Conservation (phyloP, 2,329 filamentous ascomycete species). For the Cryphonectria nitschkei region DNA sequence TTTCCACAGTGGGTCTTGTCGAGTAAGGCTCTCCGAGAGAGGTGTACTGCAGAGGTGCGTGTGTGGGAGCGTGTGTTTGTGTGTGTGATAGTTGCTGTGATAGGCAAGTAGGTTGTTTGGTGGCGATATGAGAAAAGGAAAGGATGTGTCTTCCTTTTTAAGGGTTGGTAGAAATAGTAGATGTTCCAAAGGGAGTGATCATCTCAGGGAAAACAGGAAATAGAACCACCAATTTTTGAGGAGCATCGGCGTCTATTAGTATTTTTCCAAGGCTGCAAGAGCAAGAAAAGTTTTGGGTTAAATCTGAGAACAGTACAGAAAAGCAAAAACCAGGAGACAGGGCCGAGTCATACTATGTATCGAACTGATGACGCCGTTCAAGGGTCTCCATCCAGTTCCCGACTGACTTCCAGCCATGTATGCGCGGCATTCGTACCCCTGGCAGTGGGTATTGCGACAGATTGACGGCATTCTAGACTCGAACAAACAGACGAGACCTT, state of each 20-base stretch:
- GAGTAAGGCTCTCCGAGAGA: neutral
- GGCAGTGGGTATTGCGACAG: slow-evolving; percentile 1
- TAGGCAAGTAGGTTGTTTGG: neutral
- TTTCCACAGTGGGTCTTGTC: slow-evolving; percentile 2
- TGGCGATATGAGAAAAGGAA: neutral
- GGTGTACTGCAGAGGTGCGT: neutral
- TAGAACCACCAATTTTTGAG: neutral
- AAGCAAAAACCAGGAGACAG: neutral
- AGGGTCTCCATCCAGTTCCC: neutral
- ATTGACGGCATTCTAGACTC: neutral
- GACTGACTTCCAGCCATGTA: neutral
- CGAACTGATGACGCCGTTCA: slow-evolving; percentile 1
- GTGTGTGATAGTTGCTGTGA: too few species aligned
- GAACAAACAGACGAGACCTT: neutral
- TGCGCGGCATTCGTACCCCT: neutral
- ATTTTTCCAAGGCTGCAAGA: neutral
- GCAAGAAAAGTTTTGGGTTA: neutral
- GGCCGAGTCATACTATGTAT: neutral
- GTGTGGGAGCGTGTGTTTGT: neutral
- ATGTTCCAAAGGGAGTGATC: neutral
- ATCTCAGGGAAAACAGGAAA: neutral
- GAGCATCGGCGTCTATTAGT: neutral
- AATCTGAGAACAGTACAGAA: neutral
- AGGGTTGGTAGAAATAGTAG: neutral
- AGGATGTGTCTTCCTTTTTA: neutral